phyloP scores from a whole-genome alignment of 2,329 filamentous ascomycete genomes.

The Colletotrichum gloeosporioides region DNA sequence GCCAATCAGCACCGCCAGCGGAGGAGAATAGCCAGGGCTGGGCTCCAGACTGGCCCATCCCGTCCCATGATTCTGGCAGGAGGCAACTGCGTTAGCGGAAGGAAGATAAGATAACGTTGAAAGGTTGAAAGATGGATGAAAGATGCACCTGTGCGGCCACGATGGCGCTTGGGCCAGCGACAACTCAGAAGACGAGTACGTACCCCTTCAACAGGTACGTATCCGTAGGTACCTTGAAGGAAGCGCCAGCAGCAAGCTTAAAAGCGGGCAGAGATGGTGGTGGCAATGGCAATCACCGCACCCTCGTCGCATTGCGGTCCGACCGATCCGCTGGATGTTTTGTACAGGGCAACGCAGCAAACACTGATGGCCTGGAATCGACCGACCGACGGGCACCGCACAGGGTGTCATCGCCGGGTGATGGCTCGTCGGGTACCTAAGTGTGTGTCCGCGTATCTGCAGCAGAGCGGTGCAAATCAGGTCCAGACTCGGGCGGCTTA shows the following conservation, averaged over 20 bases:
- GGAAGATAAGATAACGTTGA: constrained; percentile 5
- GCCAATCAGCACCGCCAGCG: neutral
- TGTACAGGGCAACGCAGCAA: neutral
- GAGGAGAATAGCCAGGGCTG: neutral
- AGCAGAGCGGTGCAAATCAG: neutral
- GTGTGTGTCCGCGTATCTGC: neutral
- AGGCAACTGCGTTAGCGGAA: neutral
- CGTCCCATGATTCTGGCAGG: neutral
- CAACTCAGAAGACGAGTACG: neutral
- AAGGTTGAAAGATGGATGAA: neutral
- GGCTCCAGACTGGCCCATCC: neutral
- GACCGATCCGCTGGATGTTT: constrained; percentile 6
- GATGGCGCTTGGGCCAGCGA: neutral
- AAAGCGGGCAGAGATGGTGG: neutral
- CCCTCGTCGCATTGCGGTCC: neutral
- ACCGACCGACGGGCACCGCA: neutral
- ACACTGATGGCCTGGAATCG: neutral
- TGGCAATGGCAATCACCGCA: neutral
- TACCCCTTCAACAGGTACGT: neutral
- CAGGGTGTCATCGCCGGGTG: neutral
- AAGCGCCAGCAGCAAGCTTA: neutral
- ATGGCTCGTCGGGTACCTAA: neutral
- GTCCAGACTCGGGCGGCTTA: neutral
- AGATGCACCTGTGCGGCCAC: neutral
- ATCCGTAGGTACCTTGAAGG: neutral